These are phyloP conservation scores for Tritrichomonas musculus DNA, from an alignment of 208 protist species.

Conservation along the genomic window DNA sequence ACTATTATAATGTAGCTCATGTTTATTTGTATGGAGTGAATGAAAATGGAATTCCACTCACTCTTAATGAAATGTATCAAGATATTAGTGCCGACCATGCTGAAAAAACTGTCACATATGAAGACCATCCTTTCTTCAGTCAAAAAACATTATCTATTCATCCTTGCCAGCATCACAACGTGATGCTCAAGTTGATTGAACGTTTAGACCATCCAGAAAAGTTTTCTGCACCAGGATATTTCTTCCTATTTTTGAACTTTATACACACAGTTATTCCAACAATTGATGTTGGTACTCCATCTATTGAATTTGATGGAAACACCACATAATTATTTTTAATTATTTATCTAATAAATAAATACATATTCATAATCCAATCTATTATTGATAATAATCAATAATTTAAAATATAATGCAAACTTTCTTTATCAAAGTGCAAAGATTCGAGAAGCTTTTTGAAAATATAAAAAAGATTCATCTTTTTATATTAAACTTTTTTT, in stretches of 20 bases:
- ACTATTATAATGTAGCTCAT: conserved; percentile 12
- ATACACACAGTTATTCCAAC: conserved; percentile 33
- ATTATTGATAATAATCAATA: too few relatives aligned
- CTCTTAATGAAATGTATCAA: neutral
- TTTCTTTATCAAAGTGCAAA: too few relatives aligned
- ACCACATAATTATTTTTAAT: too few relatives aligned
- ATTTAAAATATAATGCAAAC: too few relatives aligned
- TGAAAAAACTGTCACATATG: conserved; percentile 7
- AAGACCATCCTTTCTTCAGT: neutral
- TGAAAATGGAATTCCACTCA: neutral
- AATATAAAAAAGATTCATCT: too few relatives aligned
- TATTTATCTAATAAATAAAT: too few relatives aligned
- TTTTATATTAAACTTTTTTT: too few relatives aligned
- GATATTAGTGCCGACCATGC: conserved; percentile 21
- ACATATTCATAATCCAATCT: too few relatives aligned
- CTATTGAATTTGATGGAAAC: neutral
- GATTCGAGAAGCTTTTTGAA: too few relatives aligned
- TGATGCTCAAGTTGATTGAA: neutral
- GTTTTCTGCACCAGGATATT: conserved; percentile 1
- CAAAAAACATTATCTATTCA: neutral
- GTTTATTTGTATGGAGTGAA: conserved; percentile 17
- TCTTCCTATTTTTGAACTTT: conserved; percentile 8
- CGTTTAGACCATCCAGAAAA: neutral
- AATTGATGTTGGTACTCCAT: conserved; percentile 19
- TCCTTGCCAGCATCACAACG: neutral